Evolutionary conservation across 2,329 filamentous ascomycete species (phyloP).

Genomic region (Phialophora macrospora): DNA sequence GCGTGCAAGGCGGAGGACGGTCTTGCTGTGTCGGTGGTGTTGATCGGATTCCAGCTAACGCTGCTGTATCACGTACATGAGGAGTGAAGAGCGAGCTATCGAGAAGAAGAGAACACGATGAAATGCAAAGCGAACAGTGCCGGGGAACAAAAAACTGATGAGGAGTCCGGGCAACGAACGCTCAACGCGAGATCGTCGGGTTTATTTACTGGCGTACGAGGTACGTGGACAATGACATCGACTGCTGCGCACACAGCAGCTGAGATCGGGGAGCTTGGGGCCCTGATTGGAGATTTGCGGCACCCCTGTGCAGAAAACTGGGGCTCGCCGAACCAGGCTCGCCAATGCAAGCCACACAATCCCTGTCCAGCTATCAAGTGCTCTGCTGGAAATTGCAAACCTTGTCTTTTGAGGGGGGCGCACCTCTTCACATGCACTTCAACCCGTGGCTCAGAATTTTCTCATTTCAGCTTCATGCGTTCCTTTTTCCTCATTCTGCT

Average conservation of each 20-base stretch:
- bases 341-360: slow-evolving; percentile 6
- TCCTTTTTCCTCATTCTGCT: not conserved
- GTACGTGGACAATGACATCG: slow-evolving; percentile 1
- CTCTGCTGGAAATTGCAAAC: slow-evolving; percentile 5
- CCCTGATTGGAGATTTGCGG: not conserved
- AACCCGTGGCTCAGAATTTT: not conserved
- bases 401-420: not conserved
- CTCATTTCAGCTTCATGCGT: not conserved
- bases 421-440: not conserved
- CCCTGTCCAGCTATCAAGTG: slow-evolving; percentile 11
- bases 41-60: not conserved
- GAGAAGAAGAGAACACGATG: not conserved
- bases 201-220: not conserved
- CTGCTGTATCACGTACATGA: not conserved
- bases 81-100: not conserved
- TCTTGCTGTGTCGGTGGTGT: not conserved
- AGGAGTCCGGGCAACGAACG: not conserved
- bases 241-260: not conserved
- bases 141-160: not conserved
- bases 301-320: not conserved
- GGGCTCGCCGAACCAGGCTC: not conserved
- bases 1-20: not conserved
- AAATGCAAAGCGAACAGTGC: not conserved
- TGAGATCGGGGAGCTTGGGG: not conserved
- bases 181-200: not conserved